Evolutionary conservation across 352 stramenopile species (phyloP).

Genomic region (Phytophthora sojae): DNA sequence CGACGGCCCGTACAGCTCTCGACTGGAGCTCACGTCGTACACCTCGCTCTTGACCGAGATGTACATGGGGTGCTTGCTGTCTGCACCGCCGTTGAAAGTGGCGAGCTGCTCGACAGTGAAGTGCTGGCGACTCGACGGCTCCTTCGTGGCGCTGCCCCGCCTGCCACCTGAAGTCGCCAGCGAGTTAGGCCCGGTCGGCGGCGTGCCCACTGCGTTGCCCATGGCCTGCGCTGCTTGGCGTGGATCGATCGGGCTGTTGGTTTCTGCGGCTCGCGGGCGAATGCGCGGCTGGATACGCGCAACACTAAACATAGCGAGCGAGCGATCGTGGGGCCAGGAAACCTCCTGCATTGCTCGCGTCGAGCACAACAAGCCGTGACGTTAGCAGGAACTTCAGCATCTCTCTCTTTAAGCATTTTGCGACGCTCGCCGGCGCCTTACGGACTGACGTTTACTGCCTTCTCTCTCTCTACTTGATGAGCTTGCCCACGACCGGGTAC

Average conservation of each 20-base stretch:
- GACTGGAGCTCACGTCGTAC: constrained; percentile 92
- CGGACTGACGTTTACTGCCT: constrained; percentile 18
- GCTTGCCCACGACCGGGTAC: constrained; percentile 95
- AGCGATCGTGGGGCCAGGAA: constrained; percentile 1
- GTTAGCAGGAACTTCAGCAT: constrained; percentile 11
- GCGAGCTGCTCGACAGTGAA: constrained; percentile 89
- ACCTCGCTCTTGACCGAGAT: constrained; percentile 92
- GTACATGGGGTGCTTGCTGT: constrained; percentile 87
- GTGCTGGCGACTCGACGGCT: constrained; percentile 25
- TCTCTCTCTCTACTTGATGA: constrained; percentile 45
- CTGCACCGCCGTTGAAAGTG: constrained; percentile 78
- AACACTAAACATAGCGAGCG: constrained; percentile 34
- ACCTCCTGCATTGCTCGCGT: constrained; percentile 1
- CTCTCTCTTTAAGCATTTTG: constrained; percentile 19
- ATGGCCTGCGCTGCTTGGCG: constrained; percentile 11
- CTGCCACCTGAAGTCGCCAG: constrained; percentile 15
- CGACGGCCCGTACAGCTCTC: constrained; percentile 91
- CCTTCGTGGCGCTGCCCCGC: constrained; percentile 14
- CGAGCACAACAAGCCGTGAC: constrained; percentile 9
- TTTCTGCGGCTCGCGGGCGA: constrained; percentile 6
- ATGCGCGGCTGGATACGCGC: constrained; percentile 13
- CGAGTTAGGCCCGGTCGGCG: constrained; percentile 33
- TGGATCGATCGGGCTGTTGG: constrained; percentile 4
- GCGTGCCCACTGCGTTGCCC: constrained; percentile 43
- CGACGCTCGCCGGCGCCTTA: constrained; percentile 1